A percentile compares a stretch with the other conserved stretches of the same genome.
Conservation (phyloP, 2,329 filamentous ascomycete species). For the Fusarium continuum region DNA sequence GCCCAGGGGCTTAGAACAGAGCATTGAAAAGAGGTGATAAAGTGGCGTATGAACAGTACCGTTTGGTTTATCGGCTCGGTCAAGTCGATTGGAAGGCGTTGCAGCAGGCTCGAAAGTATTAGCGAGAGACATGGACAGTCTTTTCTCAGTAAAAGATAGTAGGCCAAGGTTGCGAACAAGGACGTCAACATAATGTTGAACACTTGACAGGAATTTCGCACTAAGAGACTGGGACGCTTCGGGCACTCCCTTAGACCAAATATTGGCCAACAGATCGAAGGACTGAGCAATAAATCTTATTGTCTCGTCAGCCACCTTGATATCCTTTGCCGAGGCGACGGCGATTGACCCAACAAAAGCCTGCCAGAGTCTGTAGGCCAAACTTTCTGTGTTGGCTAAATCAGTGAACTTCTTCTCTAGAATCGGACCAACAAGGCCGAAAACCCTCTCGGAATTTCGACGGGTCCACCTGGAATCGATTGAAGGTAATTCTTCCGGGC, state of each 20-base stretch:
- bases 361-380: conserved; percentile 65
- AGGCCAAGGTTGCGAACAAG: conserved; percentile 63
- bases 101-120: conserved; percentile 69
- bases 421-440: conserved; percentile 68
- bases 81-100: conserved; percentile 71
- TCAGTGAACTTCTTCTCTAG: conserved; percentile 70
- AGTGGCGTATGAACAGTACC: conserved; percentile 67
- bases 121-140: conserved; percentile 59
- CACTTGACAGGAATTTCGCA: conserved; percentile 63
- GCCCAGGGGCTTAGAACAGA: conserved; percentile 61
- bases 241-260: conserved; percentile 63
- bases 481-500: conserved; percentile 79
- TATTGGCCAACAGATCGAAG: conserved; percentile 71
- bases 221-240: conserved; percentile 57
- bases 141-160: conserved; percentile 71
- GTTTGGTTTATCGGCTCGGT: conserved; percentile 61
- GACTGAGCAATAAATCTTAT: conserved; percentile 80
- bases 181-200: conserved; percentile 59
- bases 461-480: conserved; percentile 90
- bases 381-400: conserved; percentile 67
- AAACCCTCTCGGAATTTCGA: conserved; percentile 71
- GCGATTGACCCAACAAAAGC: conserved; percentile 70
- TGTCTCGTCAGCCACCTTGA: conserved; percentile 86
- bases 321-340: conserved; percentile 80
- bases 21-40: conserved; percentile 70